Percentiles rank a stretch among this genome's conserved stretches.
Evolutionary conservation across 768 basidiomycete species (phyloP).

Genomic region (Kwoniella bestiolae): DNA sequence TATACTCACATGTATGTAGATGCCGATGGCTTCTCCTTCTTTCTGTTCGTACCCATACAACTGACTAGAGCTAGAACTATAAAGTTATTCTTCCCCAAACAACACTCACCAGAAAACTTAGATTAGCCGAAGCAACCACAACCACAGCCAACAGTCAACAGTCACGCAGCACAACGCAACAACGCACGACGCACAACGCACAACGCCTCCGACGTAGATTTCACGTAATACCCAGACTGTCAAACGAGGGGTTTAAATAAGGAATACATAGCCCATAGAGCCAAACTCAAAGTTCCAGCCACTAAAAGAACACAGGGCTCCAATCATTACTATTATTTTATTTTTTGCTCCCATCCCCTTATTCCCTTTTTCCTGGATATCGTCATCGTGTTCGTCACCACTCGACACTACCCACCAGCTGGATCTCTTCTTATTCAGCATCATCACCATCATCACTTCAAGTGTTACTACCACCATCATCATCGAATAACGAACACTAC

Average conservation of each 20-base stretch:
- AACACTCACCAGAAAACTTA: too few species aligned
- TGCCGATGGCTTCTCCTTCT: too few species aligned
- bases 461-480: constrained; percentile 5
- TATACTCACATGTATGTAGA: too few species aligned
- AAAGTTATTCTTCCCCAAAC: too few species aligned
- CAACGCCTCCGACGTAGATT: neutral
- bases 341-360: too few species aligned
- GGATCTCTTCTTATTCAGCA: constrained; percentile 3
- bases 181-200: neutral
- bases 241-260: neutral
- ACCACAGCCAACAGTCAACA: too few species aligned
- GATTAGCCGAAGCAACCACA: too few species aligned
- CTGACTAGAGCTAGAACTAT: too few species aligned
- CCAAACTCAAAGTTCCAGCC: constrained; percentile 2
- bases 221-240: neutral
- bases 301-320: neutral
- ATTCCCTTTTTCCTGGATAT: neutral
- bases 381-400: constrained; percentile 12
- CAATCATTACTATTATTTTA: neutral
- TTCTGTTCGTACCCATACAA: too few species aligned
- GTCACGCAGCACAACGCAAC: too few species aligned
- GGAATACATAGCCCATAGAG: neutral
- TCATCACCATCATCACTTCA: neutral
- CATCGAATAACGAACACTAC: neutral
- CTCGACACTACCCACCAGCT: neutral